Conservation (phyloP, 1,284 basidiomycete genomes). For the Apiotrichum sp. region DNA sequence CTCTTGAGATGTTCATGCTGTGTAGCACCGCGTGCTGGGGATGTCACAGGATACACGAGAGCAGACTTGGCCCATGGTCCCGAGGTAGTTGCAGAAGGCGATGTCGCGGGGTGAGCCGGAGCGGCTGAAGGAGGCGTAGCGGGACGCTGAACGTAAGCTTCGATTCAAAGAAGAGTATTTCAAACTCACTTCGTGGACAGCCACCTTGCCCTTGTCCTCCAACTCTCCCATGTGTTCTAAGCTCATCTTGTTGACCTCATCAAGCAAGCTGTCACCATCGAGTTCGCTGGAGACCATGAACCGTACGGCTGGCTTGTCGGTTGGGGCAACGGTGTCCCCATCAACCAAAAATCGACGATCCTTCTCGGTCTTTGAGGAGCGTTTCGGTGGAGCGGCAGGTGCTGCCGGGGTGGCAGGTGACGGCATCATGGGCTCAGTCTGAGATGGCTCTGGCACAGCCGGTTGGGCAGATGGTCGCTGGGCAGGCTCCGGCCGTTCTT, state of each 20-base stretch:
- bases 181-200: constrained; percentile 22
- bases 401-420: too few species aligned
- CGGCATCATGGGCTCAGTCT: background rate
- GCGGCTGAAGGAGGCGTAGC: constrained; percentile 23
- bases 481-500: background rate
- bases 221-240: constrained; percentile 39
- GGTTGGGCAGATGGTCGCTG: too few species aligned
- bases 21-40: constrained; percentile 21
- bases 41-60: constrained; percentile 21
- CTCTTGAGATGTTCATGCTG: constrained; percentile 38
- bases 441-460: background rate
- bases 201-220: constrained; percentile 19
- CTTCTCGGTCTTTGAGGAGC: background rate
- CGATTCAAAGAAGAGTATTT: too few species aligned
- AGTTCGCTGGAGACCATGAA: constrained; percentile 48
- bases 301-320: constrained; percentile 18
- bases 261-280: constrained; percentile 44
- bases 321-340: background rate
- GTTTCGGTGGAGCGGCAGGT: background rate
- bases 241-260: constrained; percentile 47
- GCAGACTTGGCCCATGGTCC: constrained; percentile 31
- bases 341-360: background rate
- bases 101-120: constrained; percentile 16
- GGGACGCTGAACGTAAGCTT: constrained; percentile 30
- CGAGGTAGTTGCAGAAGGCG: constrained; percentile 10